Conservation (phyloP, 768 basidiomycete species). For the Russula sp. region DNA sequence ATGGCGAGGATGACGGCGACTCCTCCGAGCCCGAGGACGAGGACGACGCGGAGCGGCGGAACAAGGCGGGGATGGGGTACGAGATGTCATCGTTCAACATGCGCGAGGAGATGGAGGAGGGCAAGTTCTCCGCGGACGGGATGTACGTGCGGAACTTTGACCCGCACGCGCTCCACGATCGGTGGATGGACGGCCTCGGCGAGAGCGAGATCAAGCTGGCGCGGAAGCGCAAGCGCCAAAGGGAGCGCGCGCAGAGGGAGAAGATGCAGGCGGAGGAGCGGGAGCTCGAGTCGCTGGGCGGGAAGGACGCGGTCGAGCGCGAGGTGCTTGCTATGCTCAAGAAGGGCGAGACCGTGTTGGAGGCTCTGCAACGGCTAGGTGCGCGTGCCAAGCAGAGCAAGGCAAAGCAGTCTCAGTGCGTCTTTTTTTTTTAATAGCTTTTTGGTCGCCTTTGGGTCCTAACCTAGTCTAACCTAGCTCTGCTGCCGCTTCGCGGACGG, state of each 20-base stretch:
- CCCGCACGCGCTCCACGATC: slow-evolving; percentile 86
- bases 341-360: slow-evolving; percentile 86
- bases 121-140: slow-evolving; percentile 93
- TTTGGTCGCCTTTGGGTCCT: too few relatives aligned
- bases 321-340: slow-evolving; percentile 70
- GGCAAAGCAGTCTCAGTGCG: slow-evolving; percentile 25
- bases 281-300: slow-evolving; percentile 62
- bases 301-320: slow-evolving; percentile 53
- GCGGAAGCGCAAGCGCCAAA: slow-evolving; percentile 61
- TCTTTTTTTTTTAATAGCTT: not conserved
- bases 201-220: slow-evolving; percentile 84
- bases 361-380: slow-evolving; percentile 83
- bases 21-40: slow-evolving; percentile 49
- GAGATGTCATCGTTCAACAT: slow-evolving; percentile 96
- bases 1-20: slow-evolving; percentile 34
- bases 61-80: slow-evolving; percentile 87
- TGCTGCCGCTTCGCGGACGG: slow-evolving; percentile 8
- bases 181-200: slow-evolving; percentile 90
- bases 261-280: slow-evolving; percentile 65
- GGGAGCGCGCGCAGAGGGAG: slow-evolving; percentile 65
- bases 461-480: not conserved
- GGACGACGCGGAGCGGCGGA: slow-evolving; percentile 66
- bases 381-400: slow-evolving; percentile 47
- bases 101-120: slow-evolving; percentile 98
- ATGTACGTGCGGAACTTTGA: slow-evolving; percentile 81